Percentiles rank a stretch among this genome's conserved stretches.
Evolutionary conservation across 306 rosid genomes (phyloP).

Genomic region (Cucumis melo): DNA sequence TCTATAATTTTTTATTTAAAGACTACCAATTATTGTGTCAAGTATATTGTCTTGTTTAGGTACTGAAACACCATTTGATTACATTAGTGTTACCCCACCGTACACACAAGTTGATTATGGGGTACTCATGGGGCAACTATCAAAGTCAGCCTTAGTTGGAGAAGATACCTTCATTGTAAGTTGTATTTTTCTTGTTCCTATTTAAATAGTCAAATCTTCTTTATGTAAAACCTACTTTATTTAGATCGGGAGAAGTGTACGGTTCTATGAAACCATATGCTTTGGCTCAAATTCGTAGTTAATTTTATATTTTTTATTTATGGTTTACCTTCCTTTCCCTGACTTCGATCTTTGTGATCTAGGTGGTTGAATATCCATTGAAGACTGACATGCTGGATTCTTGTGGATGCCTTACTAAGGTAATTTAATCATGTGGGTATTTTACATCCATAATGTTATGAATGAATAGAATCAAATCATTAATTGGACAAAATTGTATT

Average conservation of each 20-base stretch:
- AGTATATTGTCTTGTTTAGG: slow-evolving; percentile 28
- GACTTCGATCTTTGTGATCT: slow-evolving; percentile 8
- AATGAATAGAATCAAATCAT: not conserved
- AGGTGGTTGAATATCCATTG: slow-evolving; percentile 84
- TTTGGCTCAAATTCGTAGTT: no score
- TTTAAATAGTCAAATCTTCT: not conserved
- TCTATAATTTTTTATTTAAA: not conserved
- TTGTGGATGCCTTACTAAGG: slow-evolving; percentile 76
- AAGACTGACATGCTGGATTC: slow-evolving; percentile 78
- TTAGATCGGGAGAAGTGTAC: no score
- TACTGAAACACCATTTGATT: slow-evolving; percentile 55
- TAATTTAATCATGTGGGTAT: slow-evolving; percentile 14
- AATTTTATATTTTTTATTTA: not conserved
- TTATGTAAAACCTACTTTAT: no score
- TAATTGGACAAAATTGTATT: not conserved
- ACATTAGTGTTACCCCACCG: slow-evolving; percentile 93
- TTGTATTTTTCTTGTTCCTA: slow-evolving; percentile 5
- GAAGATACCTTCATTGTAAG: slow-evolving; percentile 71
- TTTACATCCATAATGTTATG: not conserved
- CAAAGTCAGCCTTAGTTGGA: slow-evolving; percentile 64
- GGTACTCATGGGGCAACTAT: slow-evolving; percentile 60
- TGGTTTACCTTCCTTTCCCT: slow-evolving; percentile 7
- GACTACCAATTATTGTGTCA: not conserved
- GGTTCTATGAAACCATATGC: no score
- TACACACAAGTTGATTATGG: slow-evolving; percentile 70